phyloP scores from a whole-genome alignment of 179 eudicot genomes.

The Beta macrorhiza region DNA sequence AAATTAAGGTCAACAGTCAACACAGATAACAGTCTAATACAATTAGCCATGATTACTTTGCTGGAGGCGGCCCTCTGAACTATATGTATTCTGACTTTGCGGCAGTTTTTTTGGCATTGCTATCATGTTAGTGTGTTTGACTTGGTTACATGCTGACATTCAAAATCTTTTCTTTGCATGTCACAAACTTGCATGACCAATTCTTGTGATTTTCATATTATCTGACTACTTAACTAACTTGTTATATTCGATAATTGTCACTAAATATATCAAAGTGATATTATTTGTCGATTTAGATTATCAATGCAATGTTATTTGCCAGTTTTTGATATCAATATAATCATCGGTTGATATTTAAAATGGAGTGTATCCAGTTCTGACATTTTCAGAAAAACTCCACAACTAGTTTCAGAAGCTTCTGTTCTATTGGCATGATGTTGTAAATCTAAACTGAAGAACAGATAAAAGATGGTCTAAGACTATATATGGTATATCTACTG shows the following conservation, averaged over 20 bases:
- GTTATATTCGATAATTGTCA: no score
- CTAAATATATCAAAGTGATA: no score
- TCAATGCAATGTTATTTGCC: not conserved
- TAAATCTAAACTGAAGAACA: not conserved
- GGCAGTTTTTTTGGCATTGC: not conserved
- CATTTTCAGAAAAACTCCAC: not conserved
- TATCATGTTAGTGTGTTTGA: not conserved
- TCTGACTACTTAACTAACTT: no score
- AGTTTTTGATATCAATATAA: no score
- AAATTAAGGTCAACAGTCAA: conserved; percentile 3
- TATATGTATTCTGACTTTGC: not conserved
- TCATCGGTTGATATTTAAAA: no score
- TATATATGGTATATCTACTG: not conserved
- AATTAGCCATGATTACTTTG: not conserved
- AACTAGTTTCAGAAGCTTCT: not conserved
- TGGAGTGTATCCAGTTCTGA: not conserved
- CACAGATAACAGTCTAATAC: not conserved
- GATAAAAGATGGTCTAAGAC: not conserved
- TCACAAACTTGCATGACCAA: not conserved
- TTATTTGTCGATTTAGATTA: not conserved
- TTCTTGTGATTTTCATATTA: not conserved
- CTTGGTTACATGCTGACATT: not conserved
- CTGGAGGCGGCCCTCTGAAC: not conserved
- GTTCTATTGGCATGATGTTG: not conserved
- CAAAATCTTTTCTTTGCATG: not conserved